Conservation (phyloP, 768 basidiomycete species). For the Trametes cingulata region DNA sequence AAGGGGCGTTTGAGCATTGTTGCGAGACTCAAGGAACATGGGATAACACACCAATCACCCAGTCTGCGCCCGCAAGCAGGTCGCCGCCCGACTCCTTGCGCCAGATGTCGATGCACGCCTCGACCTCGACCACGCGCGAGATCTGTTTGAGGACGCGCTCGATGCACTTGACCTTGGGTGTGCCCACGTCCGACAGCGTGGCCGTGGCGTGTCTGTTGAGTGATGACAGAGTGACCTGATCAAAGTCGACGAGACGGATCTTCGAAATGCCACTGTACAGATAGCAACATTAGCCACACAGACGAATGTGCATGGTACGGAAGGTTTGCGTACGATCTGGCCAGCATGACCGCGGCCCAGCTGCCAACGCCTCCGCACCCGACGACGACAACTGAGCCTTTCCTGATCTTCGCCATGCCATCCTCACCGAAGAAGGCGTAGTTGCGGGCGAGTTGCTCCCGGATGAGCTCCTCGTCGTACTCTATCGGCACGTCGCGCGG, state of each 20-base stretch:
- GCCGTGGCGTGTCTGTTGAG: conserved; percentile 96
- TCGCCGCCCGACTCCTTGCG: conserved; percentile 73
- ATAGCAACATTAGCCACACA: background rate
- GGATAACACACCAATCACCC: conserved; percentile 75
- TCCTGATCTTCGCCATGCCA: conserved; percentile 76
- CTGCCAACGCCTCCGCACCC: conserved; percentile 98
- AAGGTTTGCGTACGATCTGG: conserved; percentile 68
- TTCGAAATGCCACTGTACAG: conserved; percentile 64
- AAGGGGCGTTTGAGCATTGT: background rate
- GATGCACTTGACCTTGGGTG: conserved; percentile 84
- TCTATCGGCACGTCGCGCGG: conserved; percentile 19
- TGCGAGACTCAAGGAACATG: conserved; percentile 22
- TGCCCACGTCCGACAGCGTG: conserved; percentile 85
- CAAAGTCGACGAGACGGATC: conserved; percentile 89
- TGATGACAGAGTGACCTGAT: conserved; percentile 93
- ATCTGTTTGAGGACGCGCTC: conserved; percentile 68
- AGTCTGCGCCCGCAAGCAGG: conserved; percentile 83
- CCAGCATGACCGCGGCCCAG: conserved; percentile 94
- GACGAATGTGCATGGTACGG: background rate
- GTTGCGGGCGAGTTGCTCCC: conserved; percentile 90
- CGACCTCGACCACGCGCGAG: conserved; percentile 86
- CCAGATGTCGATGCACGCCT: conserved; percentile 84
- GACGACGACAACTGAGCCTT: conserved; percentile 79
- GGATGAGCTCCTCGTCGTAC: conserved; percentile 81
- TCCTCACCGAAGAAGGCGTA: conserved; percentile 94